Evolutionary conservation across 2,329 filamentous ascomycete genomes (phyloP).

Genomic region (Neurospora sp.): DNA sequence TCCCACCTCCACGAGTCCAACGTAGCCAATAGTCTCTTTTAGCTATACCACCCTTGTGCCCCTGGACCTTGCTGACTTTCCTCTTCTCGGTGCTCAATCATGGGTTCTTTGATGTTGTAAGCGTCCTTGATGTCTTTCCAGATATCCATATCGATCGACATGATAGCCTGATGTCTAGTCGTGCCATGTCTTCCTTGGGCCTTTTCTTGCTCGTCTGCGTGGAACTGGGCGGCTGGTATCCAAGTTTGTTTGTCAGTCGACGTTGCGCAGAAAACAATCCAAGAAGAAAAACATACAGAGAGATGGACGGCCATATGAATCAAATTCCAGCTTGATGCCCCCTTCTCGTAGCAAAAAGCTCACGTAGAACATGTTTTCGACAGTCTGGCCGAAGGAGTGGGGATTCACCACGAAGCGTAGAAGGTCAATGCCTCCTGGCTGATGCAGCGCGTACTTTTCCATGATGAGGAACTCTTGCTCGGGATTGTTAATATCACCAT

Average conservation of each 20-base stretch:
- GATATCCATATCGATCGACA: slow-evolving; percentile 74
- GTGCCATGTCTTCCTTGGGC: slow-evolving; percentile 35
- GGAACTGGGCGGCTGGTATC: slow-evolving; percentile 29
- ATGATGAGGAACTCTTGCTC: slow-evolving; percentile 42
- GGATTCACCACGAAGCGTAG: slow-evolving; percentile 89
- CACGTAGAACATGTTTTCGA: slow-evolving; percentile 95
- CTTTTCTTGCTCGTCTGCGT: slow-evolving; percentile 33
- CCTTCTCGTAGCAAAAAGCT: slow-evolving; percentile 91
- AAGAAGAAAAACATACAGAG: slow-evolving; percentile 50
- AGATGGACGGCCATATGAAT: slow-evolving; percentile 66
- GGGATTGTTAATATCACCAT: slow-evolving; percentile 31
- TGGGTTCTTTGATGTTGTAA: slow-evolving; percentile 65
- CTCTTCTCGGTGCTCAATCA: slow-evolving; percentile 75
- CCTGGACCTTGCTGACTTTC: slow-evolving; percentile 40
- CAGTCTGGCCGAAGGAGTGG: slow-evolving; percentile 79
- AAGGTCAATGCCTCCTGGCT: slow-evolving; percentile 62
- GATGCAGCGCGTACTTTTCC: slow-evolving; percentile 53
- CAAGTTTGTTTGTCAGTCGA: slow-evolving; percentile 11
- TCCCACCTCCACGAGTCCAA: neutral
- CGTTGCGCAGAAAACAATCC: slow-evolving; percentile 21
- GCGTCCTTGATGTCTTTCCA: slow-evolving; percentile 71
- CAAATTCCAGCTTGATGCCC: slow-evolving; percentile 60
- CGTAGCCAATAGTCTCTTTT: neutral
- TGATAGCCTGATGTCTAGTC: slow-evolving; percentile 72
- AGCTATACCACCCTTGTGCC: slow-evolving; percentile 55